These are phyloP conservation scores for Handroanthus guayacan DNA, from an alignment of 257 asterid species.

Conservation along the genomic window DNA sequence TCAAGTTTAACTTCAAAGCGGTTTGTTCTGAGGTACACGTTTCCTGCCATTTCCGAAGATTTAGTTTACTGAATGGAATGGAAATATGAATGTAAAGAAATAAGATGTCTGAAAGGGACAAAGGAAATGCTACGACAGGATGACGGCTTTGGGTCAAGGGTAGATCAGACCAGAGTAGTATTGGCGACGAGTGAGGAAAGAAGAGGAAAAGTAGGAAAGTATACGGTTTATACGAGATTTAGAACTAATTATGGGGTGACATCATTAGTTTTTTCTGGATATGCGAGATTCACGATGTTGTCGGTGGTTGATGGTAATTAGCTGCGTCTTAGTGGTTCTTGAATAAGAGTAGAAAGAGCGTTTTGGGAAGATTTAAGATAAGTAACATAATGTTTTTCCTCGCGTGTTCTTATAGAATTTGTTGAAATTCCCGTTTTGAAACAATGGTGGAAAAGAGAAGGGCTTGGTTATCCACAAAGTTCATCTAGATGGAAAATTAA, in stretches of 20 bases:
- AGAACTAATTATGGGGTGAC: background rate
- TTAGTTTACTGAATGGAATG: background rate
- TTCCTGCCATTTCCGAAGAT: constrained; percentile 61
- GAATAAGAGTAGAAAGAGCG: background rate
- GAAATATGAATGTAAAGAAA: background rate
- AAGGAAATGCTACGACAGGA: background rate
- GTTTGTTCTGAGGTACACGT: constrained; percentile 71
- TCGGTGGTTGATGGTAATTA: background rate
- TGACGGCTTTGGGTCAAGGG: constrained; percentile 26
- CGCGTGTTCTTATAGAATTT: background rate
- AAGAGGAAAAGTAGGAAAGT: constrained; percentile 19
- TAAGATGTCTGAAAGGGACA: background rate
- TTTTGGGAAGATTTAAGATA: background rate
- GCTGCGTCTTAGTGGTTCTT: background rate
- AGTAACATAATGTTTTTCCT: background rate
- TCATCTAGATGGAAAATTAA: background rate
- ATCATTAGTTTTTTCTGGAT: constrained; percentile 12
- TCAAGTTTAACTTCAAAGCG: constrained; percentile 85
- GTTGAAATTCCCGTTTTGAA: background rate
- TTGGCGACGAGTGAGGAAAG: background rate
- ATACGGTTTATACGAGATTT: background rate
- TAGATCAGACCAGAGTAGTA: background rate
- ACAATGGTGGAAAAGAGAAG: background rate
- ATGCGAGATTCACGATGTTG: background rate
- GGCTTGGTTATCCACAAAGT: background rate